Evolutionary conservation across 495 filamentous ascomycete species (phyloP).

Genomic region (Echria macrotheca): DNA sequence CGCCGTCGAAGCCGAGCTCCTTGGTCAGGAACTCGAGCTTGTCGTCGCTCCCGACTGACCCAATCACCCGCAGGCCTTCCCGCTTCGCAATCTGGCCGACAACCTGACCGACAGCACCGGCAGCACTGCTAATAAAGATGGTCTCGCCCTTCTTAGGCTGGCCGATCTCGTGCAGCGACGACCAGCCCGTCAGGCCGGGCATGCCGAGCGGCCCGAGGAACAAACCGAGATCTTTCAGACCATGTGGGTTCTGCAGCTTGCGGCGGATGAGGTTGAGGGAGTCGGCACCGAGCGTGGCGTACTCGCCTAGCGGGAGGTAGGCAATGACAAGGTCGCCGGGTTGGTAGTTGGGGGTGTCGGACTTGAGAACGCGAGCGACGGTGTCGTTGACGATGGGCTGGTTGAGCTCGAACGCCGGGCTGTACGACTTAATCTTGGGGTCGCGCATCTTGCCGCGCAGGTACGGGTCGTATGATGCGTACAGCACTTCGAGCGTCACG

Average conservation of each 20-base stretch:
- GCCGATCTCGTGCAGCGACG: slow-evolving; percentile 74
- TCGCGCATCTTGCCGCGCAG: slow-evolving; percentile 64
- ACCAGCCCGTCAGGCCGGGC: slow-evolving; percentile 82
- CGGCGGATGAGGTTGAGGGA: slow-evolving; percentile 26
- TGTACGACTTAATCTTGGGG: slow-evolving; percentile 54
- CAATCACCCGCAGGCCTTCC: slow-evolving; percentile 81
- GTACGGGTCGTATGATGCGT: slow-evolving; percentile 85
- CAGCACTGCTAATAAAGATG: slow-evolving; percentile 77
- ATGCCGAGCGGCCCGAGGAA: slow-evolving; percentile 77
- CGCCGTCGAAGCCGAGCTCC: slow-evolving; percentile 62
- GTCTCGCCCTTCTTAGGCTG: slow-evolving; percentile 84
- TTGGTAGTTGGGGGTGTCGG: slow-evolving; percentile 53
- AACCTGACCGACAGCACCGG: slow-evolving; percentile 77
- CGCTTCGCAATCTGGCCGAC: slow-evolving; percentile 84
- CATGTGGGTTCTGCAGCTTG: slow-evolving; percentile 55
- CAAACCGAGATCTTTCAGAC: slow-evolving; percentile 52
- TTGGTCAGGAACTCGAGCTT: slow-evolving; percentile 64
- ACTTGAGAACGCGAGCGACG: slow-evolving; percentile 63
- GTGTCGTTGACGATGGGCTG: slow-evolving; percentile 52
- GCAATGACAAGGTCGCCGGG: slow-evolving; percentile 65
- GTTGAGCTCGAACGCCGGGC: slow-evolving; percentile 50
- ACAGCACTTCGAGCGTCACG: slow-evolving; percentile 65
- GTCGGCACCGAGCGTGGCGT: slow-evolving; percentile 38
- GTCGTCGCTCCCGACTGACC: slow-evolving; percentile 56
- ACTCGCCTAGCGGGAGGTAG: slow-evolving; percentile 57